phyloP scores from a whole-genome alignment of 768 basidiomycete species.

The Epithele typhae region DNA sequence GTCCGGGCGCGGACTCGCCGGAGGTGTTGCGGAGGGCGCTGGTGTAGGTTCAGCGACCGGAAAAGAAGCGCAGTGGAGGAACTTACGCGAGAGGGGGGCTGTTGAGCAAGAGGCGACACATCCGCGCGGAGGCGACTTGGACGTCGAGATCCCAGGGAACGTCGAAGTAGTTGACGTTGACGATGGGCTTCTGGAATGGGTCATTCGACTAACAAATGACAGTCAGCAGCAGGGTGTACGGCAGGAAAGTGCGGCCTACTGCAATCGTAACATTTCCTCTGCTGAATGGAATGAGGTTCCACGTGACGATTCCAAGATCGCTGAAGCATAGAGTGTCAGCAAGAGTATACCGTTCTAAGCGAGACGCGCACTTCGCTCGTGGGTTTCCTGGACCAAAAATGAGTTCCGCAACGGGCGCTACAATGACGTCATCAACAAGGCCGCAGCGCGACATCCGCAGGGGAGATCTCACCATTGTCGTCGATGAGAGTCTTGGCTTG shows the following conservation, averaged over 20 bases:
- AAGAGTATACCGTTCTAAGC: not conserved
- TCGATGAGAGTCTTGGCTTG: conserved; percentile 47
- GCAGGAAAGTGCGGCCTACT: conserved; percentile 22
- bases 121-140: conserved; percentile 43
- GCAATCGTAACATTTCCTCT: conserved; percentile 46
- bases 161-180: conserved; percentile 49
- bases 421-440: not conserved
- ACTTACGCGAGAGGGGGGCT: conserved; percentile 39
- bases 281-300: conserved; percentile 54
- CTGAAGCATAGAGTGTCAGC: conserved; percentile 18
- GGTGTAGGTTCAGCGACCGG: conserved; percentile 24
- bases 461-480: conserved; percentile 32
- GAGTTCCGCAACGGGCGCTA: conserved; percentile 44
- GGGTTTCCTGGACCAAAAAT: conserved; percentile 46
- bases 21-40: conserved; percentile 2
- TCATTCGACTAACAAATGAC: conserved; percentile 32
- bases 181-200: conserved; percentile 43
- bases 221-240: not conserved
- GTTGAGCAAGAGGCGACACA: conserved; percentile 39
- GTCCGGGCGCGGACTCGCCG: conserved; percentile 42
- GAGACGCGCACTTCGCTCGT: conserved; percentile 35
- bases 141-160: conserved; percentile 45
- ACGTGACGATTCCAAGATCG: conserved; percentile 44
- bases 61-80: not conserved
- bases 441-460: too few relatives aligned